These are phyloP conservation scores for Crepidotus variabilis DNA, from an alignment of 768 basidiomycete genomes.

Conservation along the genomic window DNA sequence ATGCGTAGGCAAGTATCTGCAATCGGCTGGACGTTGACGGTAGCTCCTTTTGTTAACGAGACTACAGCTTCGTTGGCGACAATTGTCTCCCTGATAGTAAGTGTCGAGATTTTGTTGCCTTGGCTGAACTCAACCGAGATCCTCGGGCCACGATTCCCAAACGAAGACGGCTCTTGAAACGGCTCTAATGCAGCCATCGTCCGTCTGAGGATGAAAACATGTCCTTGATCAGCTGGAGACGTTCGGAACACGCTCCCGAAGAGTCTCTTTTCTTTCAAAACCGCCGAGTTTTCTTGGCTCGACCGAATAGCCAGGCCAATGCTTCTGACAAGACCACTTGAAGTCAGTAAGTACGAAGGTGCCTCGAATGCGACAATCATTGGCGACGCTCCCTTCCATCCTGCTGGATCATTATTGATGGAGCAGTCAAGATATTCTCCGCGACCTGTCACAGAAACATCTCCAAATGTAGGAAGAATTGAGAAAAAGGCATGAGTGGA, in stretches of 20 bases:
- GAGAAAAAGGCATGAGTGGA: conserved; percentile 28
- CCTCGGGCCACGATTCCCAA: background rate
- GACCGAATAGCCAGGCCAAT: conserved; percentile 25
- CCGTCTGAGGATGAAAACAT: background rate
- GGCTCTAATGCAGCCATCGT: background rate
- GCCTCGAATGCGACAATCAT: conserved; percentile 33
- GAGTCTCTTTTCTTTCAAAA: conserved; percentile 9
- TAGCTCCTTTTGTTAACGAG: conserved; percentile 17
- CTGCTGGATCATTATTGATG: conserved; percentile 27
- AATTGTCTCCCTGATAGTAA: conserved; percentile 21
- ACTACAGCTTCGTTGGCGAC: conserved; percentile 12
- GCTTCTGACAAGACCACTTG: conserved; percentile 8
- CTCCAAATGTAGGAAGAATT: conserved; percentile 31
- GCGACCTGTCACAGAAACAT: conserved; percentile 5
- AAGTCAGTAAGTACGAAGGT: conserved; percentile 27
- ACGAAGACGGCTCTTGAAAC: background rate
- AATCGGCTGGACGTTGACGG: conserved; percentile 19
- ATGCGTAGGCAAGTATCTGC: conserved; percentile 30
- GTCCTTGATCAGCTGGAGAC: background rate
- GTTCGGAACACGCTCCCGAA: background rate
- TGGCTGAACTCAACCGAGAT: background rate
- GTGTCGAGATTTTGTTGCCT: conserved; percentile 2
- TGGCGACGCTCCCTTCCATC: conserved; percentile 29
- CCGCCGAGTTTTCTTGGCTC: conserved; percentile 10
- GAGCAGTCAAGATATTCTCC: conserved; percentile 9